Base-by-base conservation (phyloP, 2,329 filamentous ascomycete genomes). In the Ascochyta lentis region DNA sequence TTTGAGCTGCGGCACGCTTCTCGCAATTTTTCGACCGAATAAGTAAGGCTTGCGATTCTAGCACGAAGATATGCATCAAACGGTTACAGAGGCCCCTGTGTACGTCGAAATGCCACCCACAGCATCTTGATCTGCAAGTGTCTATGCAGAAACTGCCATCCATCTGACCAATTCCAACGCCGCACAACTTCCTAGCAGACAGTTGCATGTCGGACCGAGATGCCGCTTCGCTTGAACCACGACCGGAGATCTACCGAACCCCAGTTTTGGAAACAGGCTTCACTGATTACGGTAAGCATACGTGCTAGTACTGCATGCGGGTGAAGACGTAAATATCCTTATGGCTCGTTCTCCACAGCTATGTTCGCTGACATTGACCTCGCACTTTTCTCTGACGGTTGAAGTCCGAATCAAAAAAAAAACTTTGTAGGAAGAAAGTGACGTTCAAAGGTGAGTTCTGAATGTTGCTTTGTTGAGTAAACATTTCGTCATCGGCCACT, bases 151-250 rank as follows among this genome's bases (percentile, higher is more conserved):
- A 1, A 31, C n/a, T 33, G 27, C 6, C n/a, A 19, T 23, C 23
- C 31, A 48, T 33, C 39, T 48, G 38, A 43, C 24, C 47, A 9
- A 24, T 12, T 22, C 22, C 22, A 34, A 22, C 19, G 37, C 5
- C 7, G 27, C 8, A 8, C 29, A 35, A n/a, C 29, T 9, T 31
- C 26, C 39, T 2, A 26, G 13, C 34, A 19, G 35, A 16, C 16
- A 39, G 43, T 7, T 40, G 5, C 12, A 54, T 54, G 46, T 54
- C 58, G 58, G 58, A 42, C 58, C 58, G 58, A 57, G 45, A 53
- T 50, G 35, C 40, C 49, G 40, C 34, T 6, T 27, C 48, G 29
- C 38, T 24, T 22, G 9, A 29, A 13, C 2, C 7, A 13, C 6
- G 19, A 16, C 52, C 52, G 52, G 13, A 45, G 42, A 42, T 56